A percentile compares a stretch with the other conserved stretches of the same genome.
Conservation (phyloP, 116 monocot genomes). For the Posidonia oceanica region DNA sequence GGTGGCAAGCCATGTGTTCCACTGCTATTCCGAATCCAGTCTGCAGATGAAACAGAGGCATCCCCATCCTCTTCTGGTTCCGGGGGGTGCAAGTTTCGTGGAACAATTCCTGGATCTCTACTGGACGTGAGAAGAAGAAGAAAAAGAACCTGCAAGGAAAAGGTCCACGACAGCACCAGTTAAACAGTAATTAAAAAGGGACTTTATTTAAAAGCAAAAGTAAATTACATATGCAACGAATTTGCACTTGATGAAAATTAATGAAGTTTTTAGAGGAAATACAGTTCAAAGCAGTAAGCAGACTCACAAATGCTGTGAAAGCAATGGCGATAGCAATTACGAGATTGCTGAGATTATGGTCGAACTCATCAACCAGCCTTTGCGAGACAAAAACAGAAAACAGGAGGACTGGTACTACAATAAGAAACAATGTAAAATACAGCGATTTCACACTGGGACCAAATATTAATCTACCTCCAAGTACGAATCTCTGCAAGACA, state of each 20-base stretch:
- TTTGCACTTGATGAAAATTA: too few relatives aligned
- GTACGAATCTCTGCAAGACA: slow-evolving; percentile 49
- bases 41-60: slow-evolving; percentile 6
- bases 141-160: slow-evolving; percentile 18
- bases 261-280: too few relatives aligned
- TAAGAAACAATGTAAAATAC: slow-evolving; percentile 60
- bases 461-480: slow-evolving; percentile 84
- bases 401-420: slow-evolving; percentile 58
- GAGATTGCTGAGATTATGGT: slow-evolving; percentile 31
- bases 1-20: slow-evolving; percentile 26
- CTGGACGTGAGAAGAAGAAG: slow-evolving; percentile 69
- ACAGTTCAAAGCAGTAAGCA: background rate
- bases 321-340: slow-evolving; percentile 33
- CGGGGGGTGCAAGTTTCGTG: slow-evolving; percentile 61
- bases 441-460: slow-evolving; percentile 80
- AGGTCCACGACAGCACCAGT: too few relatives aligned
- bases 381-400: slow-evolving; percentile 59
- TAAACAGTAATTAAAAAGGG: too few relatives aligned
- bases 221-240: too few relatives aligned
- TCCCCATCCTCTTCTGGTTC: slow-evolving; percentile 30
- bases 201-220: too few relatives aligned
- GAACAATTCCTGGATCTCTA: slow-evolving; percentile 75
- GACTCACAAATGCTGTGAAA: slow-evolving; percentile 53
- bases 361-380: slow-evolving; percentile 40
- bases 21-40: slow-evolving; percentile 21